phyloP scores from a whole-genome alignment of 164 flowering plant species.

The Vitis amurensis region DNA sequence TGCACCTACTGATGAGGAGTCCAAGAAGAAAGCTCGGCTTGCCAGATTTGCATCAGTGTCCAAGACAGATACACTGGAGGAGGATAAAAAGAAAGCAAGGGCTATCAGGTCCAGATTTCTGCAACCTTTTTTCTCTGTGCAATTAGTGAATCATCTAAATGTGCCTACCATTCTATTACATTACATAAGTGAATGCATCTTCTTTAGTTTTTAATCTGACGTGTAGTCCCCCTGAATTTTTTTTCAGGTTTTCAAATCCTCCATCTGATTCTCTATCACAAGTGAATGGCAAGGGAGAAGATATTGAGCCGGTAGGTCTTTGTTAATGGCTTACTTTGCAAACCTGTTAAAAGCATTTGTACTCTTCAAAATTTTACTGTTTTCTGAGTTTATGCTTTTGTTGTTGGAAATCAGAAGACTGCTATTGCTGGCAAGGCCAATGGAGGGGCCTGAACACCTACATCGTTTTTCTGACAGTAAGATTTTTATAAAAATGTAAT shows the following conservation, averaged over 20 bases:
- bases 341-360: neutral
- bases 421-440: slow-evolving; percentile 49
- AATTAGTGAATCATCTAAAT: neutral
- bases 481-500: slow-evolving; percentile 9
- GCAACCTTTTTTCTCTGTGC: neutral
- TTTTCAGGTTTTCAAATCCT: slow-evolving; percentile 48
- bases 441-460: slow-evolving; percentile 40
- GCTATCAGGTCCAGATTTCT: slow-evolving; percentile 56
- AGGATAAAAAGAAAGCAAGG: slow-evolving; percentile 89
- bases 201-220: neutral
- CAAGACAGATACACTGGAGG: slow-evolving; percentile 60
- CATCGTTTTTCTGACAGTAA: slow-evolving; percentile 11
- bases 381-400: slow-evolving; percentile 10
- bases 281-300: slow-evolving; percentile 43
- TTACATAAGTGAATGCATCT: neutral
- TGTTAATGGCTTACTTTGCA: neutral
- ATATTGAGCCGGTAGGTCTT: slow-evolving; percentile 31
- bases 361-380: neutral
- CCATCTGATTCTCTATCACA: slow-evolving; percentile 32
- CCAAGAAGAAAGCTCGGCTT: slow-evolving; percentile 88
- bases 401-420: slow-evolving; percentile 33
- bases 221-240: neutral
- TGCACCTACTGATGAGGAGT: slow-evolving; percentile 55
- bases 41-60: slow-evolving; percentile 61
- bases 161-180: neutral